phyloP scores from a whole-genome alignment of 2,329 filamentous ascomycete species.

The Orbilia javanica region DNA sequence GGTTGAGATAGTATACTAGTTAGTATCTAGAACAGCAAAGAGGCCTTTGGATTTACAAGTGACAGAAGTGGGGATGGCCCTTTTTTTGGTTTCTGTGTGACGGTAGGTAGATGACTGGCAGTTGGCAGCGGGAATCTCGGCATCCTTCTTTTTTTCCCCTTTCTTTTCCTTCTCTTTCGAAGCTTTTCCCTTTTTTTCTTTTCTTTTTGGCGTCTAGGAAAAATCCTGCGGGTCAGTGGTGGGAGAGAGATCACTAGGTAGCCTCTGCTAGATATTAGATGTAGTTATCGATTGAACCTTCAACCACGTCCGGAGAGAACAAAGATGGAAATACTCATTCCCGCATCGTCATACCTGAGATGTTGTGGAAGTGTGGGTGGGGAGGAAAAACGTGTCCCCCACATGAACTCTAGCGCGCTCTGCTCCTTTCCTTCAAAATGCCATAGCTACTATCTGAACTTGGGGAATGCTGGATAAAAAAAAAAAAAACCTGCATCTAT shows the following conservation, averaged over 20 bases:
- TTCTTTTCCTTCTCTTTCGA: neutral
- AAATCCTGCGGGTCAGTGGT: conserved; percentile 38
- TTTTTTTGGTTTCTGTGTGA: conserved; percentile 34
- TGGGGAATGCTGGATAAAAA: conserved; percentile 30
- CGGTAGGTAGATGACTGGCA: conserved; percentile 35
- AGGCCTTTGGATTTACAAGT: neutral
- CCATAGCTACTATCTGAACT: neutral
- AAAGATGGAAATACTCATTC: conserved; percentile 26
- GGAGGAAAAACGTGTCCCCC: conserved; percentile 14
- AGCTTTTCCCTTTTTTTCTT: too few relatives aligned
- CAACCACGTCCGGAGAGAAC: neutral
- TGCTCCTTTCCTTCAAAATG: neutral
- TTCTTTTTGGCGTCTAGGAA: neutral
- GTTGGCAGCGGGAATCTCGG: conserved; percentile 47
- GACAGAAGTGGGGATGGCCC: conserved; percentile 31
- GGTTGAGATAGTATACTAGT: too few relatives aligned
- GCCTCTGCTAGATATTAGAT: too few relatives aligned
- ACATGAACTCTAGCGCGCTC: conserved; percentile 8
- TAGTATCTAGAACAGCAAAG: neutral
- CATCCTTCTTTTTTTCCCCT: too few relatives aligned
- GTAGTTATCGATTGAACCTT: neutral
- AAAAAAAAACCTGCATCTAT: neutral
- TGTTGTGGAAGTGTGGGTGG: conserved; percentile 34
- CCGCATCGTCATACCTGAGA: conserved; percentile 57
- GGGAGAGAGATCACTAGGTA: too few relatives aligned